Percentiles rank a stretch among this genome's conserved stretches.
Evolutionary conservation across 495 filamentous ascomycete genomes (phyloP).

Genomic region (Penicillium soppii): DNA sequence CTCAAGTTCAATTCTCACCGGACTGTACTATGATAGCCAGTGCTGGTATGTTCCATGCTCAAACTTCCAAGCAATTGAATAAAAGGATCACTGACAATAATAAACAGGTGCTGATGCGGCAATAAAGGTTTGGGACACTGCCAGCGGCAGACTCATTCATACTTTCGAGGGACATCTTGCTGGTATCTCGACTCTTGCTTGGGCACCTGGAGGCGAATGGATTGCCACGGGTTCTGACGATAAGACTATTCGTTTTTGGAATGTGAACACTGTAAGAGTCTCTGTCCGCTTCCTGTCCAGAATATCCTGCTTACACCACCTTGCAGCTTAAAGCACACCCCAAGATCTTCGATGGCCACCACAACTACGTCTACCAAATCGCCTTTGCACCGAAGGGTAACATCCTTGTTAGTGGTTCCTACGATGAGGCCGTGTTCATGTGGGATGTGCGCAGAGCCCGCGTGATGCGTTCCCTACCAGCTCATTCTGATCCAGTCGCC

Average conservation of each 20-base stretch:
- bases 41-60: constrained; percentile 54
- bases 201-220: constrained; percentile 82
- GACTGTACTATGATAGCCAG: constrained; percentile 88
- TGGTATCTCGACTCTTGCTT: constrained; percentile 85
- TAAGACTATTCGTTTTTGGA: constrained; percentile 93
- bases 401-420: constrained; percentile 89
- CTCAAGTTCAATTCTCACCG: constrained; percentile 88
- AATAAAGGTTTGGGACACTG: constrained; percentile 85
- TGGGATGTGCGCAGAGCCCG: constrained; percentile 89
- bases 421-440: constrained; percentile 94
- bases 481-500: constrained; percentile 90
- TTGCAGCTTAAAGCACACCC: constrained; percentile 62
- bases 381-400: constrained; percentile 96
- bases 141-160: constrained; percentile 73
- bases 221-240: constrained; percentile 93
- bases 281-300: background rate
- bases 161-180: constrained; percentile 93
- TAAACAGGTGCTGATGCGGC: constrained; percentile 77
- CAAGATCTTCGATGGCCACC: constrained; percentile 75
- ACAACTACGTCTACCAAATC: constrained; percentile 91
- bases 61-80: background rate
- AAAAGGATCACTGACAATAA: background rate
- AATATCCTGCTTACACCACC: no score
- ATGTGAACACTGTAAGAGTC: constrained; percentile 66
- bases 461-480: constrained; percentile 85